phyloP scores from a whole-genome alignment of 2,329 filamentous ascomycete genomes.

The Fusarium papillatum region DNA sequence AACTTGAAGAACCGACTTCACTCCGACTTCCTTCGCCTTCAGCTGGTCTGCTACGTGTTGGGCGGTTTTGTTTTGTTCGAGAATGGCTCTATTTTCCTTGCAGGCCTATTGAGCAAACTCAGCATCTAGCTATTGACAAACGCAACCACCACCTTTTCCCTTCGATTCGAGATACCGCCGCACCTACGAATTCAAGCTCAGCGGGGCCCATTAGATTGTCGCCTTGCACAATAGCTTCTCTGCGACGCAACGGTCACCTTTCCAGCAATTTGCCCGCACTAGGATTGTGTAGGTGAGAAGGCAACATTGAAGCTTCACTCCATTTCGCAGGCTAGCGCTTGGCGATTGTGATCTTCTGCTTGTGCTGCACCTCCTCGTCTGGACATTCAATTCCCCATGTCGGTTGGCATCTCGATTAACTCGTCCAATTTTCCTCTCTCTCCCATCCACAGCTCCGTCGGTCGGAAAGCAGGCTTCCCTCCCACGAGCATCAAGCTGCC shows the following conservation, averaged over 20 bases:
- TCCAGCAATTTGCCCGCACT: background rate
- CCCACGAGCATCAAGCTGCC: conserved; percentile 32
- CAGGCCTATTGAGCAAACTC: conserved; percentile 35
- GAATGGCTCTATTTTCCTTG: conserved; percentile 41
- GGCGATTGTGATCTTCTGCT: conserved; percentile 10
- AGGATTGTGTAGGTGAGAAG: background rate
- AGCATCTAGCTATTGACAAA: conserved; percentile 27
- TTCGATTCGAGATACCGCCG: conserved; percentile 8
- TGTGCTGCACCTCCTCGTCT: conserved; percentile 5
- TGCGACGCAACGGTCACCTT: background rate
- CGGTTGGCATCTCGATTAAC: conserved; percentile 41
- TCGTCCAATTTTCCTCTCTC: conserved; percentile 40
- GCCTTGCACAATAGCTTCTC: conserved; percentile 14
- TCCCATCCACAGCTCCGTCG: conserved; percentile 34
- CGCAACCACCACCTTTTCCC: conserved; percentile 13
- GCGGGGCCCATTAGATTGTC: conserved; percentile 25
- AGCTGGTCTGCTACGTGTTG: conserved; percentile 24
- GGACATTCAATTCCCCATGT: conserved; percentile 43
- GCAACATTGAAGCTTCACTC: conserved; percentile 17
- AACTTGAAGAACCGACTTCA: conserved; percentile 13
- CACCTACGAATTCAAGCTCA: conserved; percentile 5
- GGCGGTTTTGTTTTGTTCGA: conserved; percentile 32
- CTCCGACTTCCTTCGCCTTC: conserved; percentile 21
- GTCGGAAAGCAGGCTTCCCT: conserved; percentile 33
- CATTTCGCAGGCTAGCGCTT: background rate